phyloP scores from a whole-genome alignment of 352 stramenopile species.

The Halophytophthora polymorphica region DNA sequence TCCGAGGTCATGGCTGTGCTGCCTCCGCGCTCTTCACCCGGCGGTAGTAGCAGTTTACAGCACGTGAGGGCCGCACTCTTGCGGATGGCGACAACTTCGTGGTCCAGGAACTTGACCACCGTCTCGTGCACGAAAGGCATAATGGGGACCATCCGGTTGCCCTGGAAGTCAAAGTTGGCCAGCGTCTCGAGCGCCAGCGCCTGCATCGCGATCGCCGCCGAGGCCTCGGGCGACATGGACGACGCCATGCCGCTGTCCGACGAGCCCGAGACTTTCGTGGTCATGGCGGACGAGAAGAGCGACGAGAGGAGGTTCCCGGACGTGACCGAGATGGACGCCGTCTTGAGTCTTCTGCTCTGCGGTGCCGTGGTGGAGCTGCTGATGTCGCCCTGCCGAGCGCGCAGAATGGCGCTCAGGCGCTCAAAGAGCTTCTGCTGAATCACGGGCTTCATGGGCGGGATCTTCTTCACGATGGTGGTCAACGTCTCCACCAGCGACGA shows the following conservation, averaged over 20 bases:
- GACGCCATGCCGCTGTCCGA: constrained; percentile 41
- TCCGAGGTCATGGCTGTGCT: constrained; percentile 49
- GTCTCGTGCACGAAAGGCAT: constrained; percentile 88
- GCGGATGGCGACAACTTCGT: constrained; percentile 82
- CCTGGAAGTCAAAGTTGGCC: constrained; percentile 84
- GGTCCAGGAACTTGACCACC: constrained; percentile 85
- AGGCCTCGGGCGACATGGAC: constrained; percentile 23
- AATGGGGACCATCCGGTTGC: constrained; percentile 82
- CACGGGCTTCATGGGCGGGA: constrained; percentile 66
- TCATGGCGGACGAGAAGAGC: constrained; percentile 59
- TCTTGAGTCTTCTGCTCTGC: constrained; percentile 63
- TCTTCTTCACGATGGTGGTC: constrained; percentile 83
- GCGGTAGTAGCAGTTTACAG: constrained; percentile 78
- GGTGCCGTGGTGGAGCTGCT: constrained; percentile 45
- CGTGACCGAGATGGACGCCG: constrained; percentile 68
- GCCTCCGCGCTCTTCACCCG: constrained; percentile 53
- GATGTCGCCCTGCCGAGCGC: constrained; percentile 45
- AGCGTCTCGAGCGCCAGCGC: constrained; percentile 81
- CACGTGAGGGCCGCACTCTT: constrained; percentile 86
- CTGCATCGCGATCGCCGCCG: constrained; percentile 74
- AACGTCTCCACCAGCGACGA: constrained; percentile 78
- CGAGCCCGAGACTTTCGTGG: constrained; percentile 35
- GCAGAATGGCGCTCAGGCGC: constrained; percentile 72
- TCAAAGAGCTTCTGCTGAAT: constrained; percentile 87
- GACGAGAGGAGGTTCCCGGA: constrained; percentile 68